Evolutionary conservation across 768 basidiomycete genomes (phyloP).

Genomic region (Hericium coralloides): DNA sequence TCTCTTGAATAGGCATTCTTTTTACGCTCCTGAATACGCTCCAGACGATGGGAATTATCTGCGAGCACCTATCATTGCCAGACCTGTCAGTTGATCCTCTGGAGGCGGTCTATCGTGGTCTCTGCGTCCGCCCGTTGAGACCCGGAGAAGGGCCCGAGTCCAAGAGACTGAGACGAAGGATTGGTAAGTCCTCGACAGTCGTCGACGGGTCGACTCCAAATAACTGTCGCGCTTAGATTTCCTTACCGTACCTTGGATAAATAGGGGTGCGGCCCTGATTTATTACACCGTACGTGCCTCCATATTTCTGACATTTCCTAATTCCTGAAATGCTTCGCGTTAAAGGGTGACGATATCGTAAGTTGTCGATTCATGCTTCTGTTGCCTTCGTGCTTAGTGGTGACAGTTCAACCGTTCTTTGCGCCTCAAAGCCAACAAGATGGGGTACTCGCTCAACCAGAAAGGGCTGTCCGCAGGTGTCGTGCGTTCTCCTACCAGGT

Average conservation of each 20-base stretch:
- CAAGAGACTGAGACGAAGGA: conserved; percentile 48
- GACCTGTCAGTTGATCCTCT: conserved; percentile 49
- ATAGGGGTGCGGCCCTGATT: conserved; percentile 77
- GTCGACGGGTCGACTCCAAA: background rate
- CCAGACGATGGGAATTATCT: conserved; percentile 52
- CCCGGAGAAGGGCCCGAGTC: conserved; percentile 8
- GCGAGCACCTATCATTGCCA: conserved; percentile 71
- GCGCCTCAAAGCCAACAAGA: conserved; percentile 70
- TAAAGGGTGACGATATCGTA: conserved; percentile 83
- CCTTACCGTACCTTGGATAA: conserved; percentile 69
- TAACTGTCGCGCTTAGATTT: conserved; percentile 43
- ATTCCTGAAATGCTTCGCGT: background rate
- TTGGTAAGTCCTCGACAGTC: conserved; percentile 31
- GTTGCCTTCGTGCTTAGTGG: background rate
- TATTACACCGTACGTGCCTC: conserved; percentile 70
- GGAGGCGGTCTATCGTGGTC: conserved; percentile 76
- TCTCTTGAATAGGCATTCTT: conserved; percentile 42
- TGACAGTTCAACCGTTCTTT: conserved; percentile 84
- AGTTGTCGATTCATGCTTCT: conserved; percentile 17
- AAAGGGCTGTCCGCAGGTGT: conserved; percentile 70
- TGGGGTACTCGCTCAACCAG: conserved; percentile 85
- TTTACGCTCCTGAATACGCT: conserved; percentile 47
- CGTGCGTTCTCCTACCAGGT: conserved; percentile 57
- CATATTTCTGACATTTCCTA: background rate
- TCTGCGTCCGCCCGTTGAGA: conserved; percentile 34